Evolutionary conservation across 257 asterid genomes (phyloP).

Genomic region (Capsicum baccatum): DNA sequence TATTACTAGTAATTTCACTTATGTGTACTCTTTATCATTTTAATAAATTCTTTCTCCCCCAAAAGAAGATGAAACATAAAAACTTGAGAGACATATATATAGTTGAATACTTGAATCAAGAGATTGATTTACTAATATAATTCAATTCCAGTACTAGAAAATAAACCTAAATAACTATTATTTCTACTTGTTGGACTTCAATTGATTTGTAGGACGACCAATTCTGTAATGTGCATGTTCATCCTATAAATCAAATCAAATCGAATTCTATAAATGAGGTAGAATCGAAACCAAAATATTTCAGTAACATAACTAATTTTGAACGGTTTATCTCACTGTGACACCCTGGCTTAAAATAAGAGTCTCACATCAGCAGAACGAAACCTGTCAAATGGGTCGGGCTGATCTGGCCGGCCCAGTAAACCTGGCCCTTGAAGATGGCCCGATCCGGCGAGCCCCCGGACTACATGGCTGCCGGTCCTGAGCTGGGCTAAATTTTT

Average conservation of each 20-base stretch:
- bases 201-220: neutral
- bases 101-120: neutral
- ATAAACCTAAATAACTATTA: neutral
- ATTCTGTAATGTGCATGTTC: neutral
- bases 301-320: neutral
- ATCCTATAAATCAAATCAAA: neutral
- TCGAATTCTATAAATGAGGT: neutral
- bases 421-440: no score
- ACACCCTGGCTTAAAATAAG: no score
- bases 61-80: neutral
- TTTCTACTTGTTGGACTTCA: neutral
- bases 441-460: no score
- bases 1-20: neutral
- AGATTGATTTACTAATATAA: neutral
- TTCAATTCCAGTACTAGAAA: neutral
- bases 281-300: neutral
- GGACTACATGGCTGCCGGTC: no score
- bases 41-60: neutral
- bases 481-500: no score
- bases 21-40: neutral
- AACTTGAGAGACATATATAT: neutral
- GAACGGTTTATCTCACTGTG: neutral
- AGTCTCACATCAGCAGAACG: no score
- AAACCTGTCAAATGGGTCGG: no score
- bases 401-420: no score